Evolutionary conservation across 768 basidiomycete species (phyloP), one percentile per base, ranked within the genome.

Genomic region (Chiua virens): DNA sequence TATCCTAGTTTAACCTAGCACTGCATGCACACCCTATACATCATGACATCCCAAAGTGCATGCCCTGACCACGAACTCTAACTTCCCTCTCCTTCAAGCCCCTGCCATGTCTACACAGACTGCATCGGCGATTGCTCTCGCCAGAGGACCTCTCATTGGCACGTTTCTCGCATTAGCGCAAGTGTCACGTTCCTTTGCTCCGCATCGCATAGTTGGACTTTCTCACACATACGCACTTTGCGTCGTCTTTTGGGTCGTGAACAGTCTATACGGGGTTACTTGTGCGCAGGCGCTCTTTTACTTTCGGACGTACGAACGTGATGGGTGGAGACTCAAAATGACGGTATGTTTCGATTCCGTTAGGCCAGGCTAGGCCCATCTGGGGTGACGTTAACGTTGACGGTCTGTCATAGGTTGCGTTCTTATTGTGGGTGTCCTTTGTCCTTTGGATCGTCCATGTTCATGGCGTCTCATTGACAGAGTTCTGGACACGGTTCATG

Each of bases 271-370:
- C 17, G 66, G 66, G 13, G 45, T 63, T 8, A 65, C 63, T 5
- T 66, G 63, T 49, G 52, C 55, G 38, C 65, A 66, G 34, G 52
- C 63, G 7, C 57, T 68, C 21, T 68, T 61, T 20, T 66, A 66
- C 51, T 68, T 63, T 18, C 55, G 45, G 14, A 66, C 58, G 0
- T 66, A 66, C 49, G 52, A 51, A 3, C 43, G 42, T 2, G 65
- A 66, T 25, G 6, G 27, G 11, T 20, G 38, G 42, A 45, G 49
- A 22, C 61, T 66, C 23, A 67, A 65, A 38, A 5, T 50, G 21
- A 61, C 49, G 39, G 66, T 68, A 35, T n/a, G 64, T 50, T 27
- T 27, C 25, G 25, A 27, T 27, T 27, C 25, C 25, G 25, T 8
- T 27, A 27, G n/a, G 8, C 25, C 25, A 27, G 4, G 25, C 8